Percentiles rank a stretch among this genome's conserved stretches.
Evolutionary conservation across 148 eudicot genomes (phyloP).

Genomic region (Fagopyrum homotropicum): DNA sequence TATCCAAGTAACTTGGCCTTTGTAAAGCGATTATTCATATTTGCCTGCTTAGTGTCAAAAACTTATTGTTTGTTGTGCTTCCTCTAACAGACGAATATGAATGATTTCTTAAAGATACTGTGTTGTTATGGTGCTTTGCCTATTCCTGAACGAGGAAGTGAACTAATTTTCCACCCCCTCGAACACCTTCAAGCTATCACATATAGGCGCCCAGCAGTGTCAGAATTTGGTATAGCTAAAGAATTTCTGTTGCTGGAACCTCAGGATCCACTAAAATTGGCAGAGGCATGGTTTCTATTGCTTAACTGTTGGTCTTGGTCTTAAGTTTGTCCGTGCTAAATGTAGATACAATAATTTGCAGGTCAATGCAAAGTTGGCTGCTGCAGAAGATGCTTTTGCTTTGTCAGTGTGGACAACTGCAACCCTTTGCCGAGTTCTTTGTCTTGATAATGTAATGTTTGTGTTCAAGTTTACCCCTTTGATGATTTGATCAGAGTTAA

Average conservation of each 20-base stretch:
- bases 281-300: slow-evolving; percentile 23
- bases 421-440: slow-evolving; percentile 83
- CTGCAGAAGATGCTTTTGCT: slow-evolving; percentile 86
- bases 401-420: slow-evolving; percentile 89
- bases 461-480: not conserved
- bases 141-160: slow-evolving; percentile 65
- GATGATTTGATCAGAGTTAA: not conserved
- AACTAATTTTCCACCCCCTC: slow-evolving; percentile 72
- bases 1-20: not conserved
- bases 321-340: not conserved
- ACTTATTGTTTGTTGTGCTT: not conserved
- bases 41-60: not conserved
- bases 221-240: slow-evolving; percentile 50
- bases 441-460: slow-evolving; percentile 64
- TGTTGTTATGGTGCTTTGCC: slow-evolving; percentile 58
- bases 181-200: slow-evolving; percentile 81
- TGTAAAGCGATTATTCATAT: not conserved
- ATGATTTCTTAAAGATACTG: slow-evolving; percentile 70
- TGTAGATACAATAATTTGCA: not conserved
- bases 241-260: slow-evolving; percentile 27
- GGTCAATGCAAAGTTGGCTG: slow-evolving; percentile 67
- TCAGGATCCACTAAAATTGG: slow-evolving; percentile 31
- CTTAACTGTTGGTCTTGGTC: not conserved
- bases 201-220: slow-evolving; percentile 56
- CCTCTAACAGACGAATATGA: slow-evolving; percentile 59